phyloP scores from a whole-genome alignment of 176 grass and related monocot genomes.

The Oryza rufipogon region DNA sequence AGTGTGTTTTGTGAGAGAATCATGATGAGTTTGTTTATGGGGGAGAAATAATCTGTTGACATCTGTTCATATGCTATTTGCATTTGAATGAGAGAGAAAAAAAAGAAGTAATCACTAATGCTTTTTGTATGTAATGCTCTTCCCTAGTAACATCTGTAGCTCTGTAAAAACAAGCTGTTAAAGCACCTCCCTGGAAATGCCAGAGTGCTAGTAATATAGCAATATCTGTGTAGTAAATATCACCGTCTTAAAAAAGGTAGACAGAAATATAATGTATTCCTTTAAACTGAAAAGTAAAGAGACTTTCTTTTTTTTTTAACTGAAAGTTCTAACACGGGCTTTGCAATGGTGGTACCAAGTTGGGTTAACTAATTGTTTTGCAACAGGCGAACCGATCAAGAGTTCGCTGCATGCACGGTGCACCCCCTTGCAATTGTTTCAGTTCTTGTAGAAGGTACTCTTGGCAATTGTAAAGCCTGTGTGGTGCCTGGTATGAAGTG shows the following conservation, averaged over 20 bases:
- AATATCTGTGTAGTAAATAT: neutral
- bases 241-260: slow-evolving; percentile 9
- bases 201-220: neutral
- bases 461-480: neutral
- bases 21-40: slow-evolving; percentile 11
- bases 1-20: neutral
- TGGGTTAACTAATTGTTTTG: slow-evolving; percentile 14
- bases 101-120: slow-evolving; percentile 29
- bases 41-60: slow-evolving; percentile 16
- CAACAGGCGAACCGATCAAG: neutral
- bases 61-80: slow-evolving; percentile 21
- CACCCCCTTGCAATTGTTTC: neutral
- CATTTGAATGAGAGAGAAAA: slow-evolving; percentile 9
- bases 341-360: neutral
- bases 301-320: neutral
- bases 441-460: neutral
- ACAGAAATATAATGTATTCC: neutral
- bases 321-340: neutral
- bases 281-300: neutral
- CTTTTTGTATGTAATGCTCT: slow-evolving; percentile 20
- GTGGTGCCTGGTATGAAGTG: neutral
- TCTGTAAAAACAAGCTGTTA: slow-evolving; percentile 12
- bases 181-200: neutral
- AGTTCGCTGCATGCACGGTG: too few relatives aligned
- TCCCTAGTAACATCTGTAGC: slow-evolving; percentile 22